Base-by-base conservation (phyloP, 306 rosid species). In the Ceratonia siliqua region DNA sequence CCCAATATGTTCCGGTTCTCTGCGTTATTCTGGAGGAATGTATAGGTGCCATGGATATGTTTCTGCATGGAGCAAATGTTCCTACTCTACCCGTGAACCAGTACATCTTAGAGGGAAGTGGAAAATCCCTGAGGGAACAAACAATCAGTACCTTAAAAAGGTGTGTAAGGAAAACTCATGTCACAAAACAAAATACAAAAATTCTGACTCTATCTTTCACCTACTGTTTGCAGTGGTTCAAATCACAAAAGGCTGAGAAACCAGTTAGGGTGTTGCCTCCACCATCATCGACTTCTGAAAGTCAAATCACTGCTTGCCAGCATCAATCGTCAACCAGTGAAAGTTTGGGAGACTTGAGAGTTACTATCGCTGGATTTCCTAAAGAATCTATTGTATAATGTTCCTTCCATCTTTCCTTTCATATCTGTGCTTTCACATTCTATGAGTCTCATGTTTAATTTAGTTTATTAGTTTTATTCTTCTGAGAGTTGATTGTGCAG, bases 51-150 rank as follows among this genome's bases (percentile, higher is more conserved):
- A 39, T 24, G 99, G 96, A 21, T 94, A 64, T 75, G 57, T 82
- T 49, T 84, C 96, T 8, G 99, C 82, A 57, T 94, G 97, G 99
- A 92, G 93, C 81, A 94, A 87, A 84, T 94, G 99, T 85, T 83
- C 95, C 70, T 90, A 87, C 91, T 82, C 95, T 53, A 88, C 96
- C 10, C 11, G 48, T 18, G 92, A 92, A 74, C 93, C 93, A 39
- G 82, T 74, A 25, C 94, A 90, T 62, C 25, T 85, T 65, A 74
- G 78, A 85, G 92, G 87, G 81, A 90, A 89, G 88, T 94, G 99
- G 99, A 91, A 90, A 87, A 58, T 90, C 76, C 95, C 97, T 17
- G 89, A 85, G 81, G 93, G 86, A 78, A 87, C 89, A 53, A 59
- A 56, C 43, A 94, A 90, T 81, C 89, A 87, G 64, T 92, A 80